Percentiles rank a stretch among this genome's conserved stretches.
These are phyloP conservation scores for Echites panduratus DNA, from an alignment of 257 asterid genomes.

Conservation along the genomic window DNA sequence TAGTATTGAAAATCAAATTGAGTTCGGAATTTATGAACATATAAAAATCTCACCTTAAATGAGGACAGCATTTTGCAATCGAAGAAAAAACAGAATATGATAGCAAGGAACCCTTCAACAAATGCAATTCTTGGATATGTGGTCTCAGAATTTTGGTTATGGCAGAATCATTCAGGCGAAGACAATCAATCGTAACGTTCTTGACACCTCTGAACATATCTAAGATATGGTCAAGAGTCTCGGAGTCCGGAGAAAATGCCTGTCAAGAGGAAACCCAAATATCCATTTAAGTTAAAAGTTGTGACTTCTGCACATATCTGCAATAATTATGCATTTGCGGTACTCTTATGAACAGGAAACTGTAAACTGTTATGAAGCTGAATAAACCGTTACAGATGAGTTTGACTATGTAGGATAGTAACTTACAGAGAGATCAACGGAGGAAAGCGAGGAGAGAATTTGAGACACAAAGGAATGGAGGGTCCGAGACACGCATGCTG, in stretches of 20 bases:
- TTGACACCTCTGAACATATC: slow-evolving; percentile 30
- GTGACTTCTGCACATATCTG: background rate
- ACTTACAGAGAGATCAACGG: slow-evolving; percentile 68
- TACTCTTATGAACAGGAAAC: background rate
- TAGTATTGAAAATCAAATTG: background rate
- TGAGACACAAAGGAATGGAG: slow-evolving; percentile 39
- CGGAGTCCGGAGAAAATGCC: slow-evolving; percentile 51
- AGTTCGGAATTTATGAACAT: background rate
- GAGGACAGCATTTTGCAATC: slow-evolving; percentile 53
- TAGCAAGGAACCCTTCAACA: slow-evolving; percentile 58
- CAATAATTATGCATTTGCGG: background rate
- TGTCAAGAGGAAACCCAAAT: slow-evolving; percentile 9
- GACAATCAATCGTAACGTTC: slow-evolving; percentile 57
- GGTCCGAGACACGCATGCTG: slow-evolving; percentile 47
- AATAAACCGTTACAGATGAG: background rate
- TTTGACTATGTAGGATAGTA: background rate
- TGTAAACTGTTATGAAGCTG: background rate
- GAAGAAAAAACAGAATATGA: slow-evolving; percentile 37
- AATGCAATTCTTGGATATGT: slow-evolving; percentile 46
- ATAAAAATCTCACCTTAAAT: slow-evolving; percentile 43
- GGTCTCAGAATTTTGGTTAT: slow-evolving; percentile 41
- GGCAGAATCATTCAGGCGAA: slow-evolving; percentile 40
- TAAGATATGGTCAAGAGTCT: slow-evolving; percentile 38
- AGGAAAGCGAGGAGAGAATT: slow-evolving; percentile 37
- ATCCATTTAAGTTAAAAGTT: background rate